These are phyloP conservation scores for Cercospora zeae-maydis DNA, from an alignment of 2,329 filamentous ascomycete species.

Conservation along the genomic window DNA sequence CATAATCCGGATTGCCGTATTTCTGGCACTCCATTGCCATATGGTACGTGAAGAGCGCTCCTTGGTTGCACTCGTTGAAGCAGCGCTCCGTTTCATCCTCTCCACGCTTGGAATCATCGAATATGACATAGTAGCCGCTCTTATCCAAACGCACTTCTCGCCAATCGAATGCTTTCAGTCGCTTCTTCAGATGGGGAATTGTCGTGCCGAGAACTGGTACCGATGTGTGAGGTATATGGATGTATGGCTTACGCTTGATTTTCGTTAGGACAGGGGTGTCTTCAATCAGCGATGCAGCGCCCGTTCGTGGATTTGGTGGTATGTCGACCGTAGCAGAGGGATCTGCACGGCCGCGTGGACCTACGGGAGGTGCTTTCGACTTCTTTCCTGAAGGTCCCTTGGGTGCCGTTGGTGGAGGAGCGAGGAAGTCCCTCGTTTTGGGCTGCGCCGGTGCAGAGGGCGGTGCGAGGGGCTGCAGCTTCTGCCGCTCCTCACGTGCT, in stretches of 20 bases:
- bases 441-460: constrained; percentile 35
- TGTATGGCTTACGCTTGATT: constrained; percentile 77
- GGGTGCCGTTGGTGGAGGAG: constrained; percentile 73
- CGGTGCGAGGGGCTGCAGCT: constrained; percentile 34
- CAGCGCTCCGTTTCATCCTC: constrained; percentile 79
- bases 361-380: constrained; percentile 32
- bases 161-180: constrained; percentile 77
- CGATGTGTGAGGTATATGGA: constrained; percentile 81
- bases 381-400: constrained; percentile 70
- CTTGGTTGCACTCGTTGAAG: constrained; percentile 72
- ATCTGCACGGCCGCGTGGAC: constrained; percentile 35
- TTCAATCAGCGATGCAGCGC: constrained; percentile 58
- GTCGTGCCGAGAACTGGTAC: constrained; percentile 85
- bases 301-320: constrained; percentile 43
- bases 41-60: constrained; percentile 83
- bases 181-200: constrained; percentile 83
- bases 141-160: constrained; percentile 79
- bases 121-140: constrained; percentile 88
- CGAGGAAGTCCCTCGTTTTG: constrained; percentile 48
- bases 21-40: constrained; percentile 86
- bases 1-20: constrained; percentile 63
- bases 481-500: constrained; percentile 60
- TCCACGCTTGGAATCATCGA: constrained; percentile 72
- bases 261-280: constrained; percentile 62
- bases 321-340: constrained; percentile 14